phyloP scores from a whole-genome alignment of 208 protist genomes.

The Trypanosoma vivax region DNA sequence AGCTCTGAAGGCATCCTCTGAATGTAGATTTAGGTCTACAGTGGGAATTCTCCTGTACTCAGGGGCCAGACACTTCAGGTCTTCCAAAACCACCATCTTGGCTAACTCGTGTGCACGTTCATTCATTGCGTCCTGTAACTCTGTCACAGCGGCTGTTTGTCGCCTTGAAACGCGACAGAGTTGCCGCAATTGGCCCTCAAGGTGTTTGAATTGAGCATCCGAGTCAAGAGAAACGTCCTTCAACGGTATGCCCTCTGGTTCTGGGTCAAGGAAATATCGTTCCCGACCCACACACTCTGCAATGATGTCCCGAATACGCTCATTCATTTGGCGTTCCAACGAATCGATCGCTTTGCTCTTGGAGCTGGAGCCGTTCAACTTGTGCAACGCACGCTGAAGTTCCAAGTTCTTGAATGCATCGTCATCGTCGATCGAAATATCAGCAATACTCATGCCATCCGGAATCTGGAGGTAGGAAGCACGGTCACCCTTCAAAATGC shows the following conservation, averaged over 20 bases:
- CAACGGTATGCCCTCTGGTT: slow-evolving; percentile 56
- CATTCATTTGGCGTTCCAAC: slow-evolving; percentile 52
- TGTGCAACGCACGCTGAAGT: slow-evolving; percentile 52
- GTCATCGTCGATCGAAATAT: slow-evolving; percentile 59
- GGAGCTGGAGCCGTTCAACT: slow-evolving; percentile 23
- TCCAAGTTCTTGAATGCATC: slow-evolving; percentile 36
- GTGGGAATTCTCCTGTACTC: slow-evolving; percentile 61
- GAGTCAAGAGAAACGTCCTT: slow-evolving; percentile 56
- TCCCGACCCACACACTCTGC: slow-evolving; percentile 20
- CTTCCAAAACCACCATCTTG: slow-evolving; percentile 36
- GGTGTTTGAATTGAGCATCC: slow-evolving; percentile 49
- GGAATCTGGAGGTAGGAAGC: slow-evolving; percentile 39
- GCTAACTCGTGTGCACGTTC: slow-evolving; percentile 49
- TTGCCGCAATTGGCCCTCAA: slow-evolving; percentile 45
- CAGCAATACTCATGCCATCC: slow-evolving; percentile 45
- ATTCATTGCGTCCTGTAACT: slow-evolving; percentile 47
- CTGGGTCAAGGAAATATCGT: slow-evolving; percentile 35
- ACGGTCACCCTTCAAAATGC: slow-evolving; percentile 51
- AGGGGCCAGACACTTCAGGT: slow-evolving; percentile 42
- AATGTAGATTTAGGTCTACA: slow-evolving; percentile 63
- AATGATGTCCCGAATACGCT: slow-evolving; percentile 42
- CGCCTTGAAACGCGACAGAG: slow-evolving; percentile 50
- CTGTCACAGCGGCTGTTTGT: slow-evolving; percentile 11
- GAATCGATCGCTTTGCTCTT: slow-evolving; percentile 16
- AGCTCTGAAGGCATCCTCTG: slow-evolving; percentile 51